A percentile compares a stretch with the other conserved stretches of the same genome.
Evolutionary conservation across 2,329 filamentous ascomycete genomes (phyloP).

Genomic region (Catunica adiposa): DNA sequence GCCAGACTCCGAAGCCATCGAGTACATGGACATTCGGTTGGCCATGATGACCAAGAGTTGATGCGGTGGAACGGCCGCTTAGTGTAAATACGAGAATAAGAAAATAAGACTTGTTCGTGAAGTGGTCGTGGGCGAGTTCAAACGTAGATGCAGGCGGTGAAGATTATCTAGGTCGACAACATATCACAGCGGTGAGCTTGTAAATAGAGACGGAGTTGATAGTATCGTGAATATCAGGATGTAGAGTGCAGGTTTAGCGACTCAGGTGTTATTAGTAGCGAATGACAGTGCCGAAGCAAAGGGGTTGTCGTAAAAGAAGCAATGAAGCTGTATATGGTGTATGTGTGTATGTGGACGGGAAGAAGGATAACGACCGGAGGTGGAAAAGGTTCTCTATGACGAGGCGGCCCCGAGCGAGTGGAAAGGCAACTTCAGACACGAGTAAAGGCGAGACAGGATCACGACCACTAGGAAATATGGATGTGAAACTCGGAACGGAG

Average conservation of each 20-base stretch:
- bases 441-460: neutral
- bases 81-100: neutral
- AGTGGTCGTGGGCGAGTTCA: neutral
- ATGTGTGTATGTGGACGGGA: neutral
- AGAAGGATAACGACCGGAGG: neutral
- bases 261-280: neutral
- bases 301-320: neutral
- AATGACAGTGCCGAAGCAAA: neutral
- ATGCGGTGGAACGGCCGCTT: neutral
- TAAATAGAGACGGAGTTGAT: neutral
- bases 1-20: constrained; percentile 46
- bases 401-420: neutral
- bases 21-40: constrained; percentile 53
- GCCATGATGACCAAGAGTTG: constrained; percentile 29
- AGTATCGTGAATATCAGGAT: neutral
- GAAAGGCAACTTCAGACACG: constrained; percentile 1
- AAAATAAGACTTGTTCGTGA: neutral
- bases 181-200: neutral
- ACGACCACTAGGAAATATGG: neutral
- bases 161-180: neutral
- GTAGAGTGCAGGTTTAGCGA: neutral
- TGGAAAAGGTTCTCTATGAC: neutral
- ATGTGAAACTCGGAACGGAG: neutral
- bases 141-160: neutral
- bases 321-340: constrained; percentile 1